Evolutionary conservation across 2,329 filamentous ascomycete genomes (phyloP).

Genomic region (Xylariaceae sp.): DNA sequence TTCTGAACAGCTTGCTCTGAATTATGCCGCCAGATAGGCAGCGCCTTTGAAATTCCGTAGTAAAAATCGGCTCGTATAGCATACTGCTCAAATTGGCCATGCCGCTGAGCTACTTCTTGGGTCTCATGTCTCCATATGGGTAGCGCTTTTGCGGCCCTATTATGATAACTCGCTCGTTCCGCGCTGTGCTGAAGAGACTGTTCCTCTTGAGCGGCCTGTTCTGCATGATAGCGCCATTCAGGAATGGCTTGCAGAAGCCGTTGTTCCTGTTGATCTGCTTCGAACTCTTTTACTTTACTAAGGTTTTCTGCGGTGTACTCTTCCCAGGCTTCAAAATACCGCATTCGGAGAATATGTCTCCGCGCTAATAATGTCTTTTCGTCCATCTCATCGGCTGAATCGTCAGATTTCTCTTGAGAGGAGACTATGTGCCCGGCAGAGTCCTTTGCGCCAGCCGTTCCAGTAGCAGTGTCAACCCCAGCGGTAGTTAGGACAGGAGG

Average conservation of each 20-base stretch:
- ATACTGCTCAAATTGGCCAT: slow-evolving; percentile 27
- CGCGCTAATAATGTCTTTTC: slow-evolving; percentile 37
- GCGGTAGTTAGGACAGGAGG: not conserved
- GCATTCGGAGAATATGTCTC: slow-evolving; percentile 39
- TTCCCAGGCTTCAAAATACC: slow-evolving; percentile 38
- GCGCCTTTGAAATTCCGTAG: slow-evolving; percentile 26
- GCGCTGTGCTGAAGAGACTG: slow-evolving; percentile 24
- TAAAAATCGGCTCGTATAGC: slow-evolving; percentile 35
- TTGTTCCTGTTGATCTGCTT: slow-evolving; percentile 21
- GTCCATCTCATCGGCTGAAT: slow-evolving; percentile 28
- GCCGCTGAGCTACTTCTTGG: slow-evolving; percentile 10
- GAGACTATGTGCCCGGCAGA: not conserved
- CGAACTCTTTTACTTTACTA: slow-evolving; percentile 29
- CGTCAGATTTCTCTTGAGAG: slow-evolving; percentile 1
- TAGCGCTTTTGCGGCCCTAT: slow-evolving; percentile 25
- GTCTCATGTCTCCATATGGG: slow-evolving; percentile 32
- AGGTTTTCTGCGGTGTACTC: slow-evolving; percentile 32
- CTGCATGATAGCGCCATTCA: slow-evolving; percentile 26
- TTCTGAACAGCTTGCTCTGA: slow-evolving; percentile 23
- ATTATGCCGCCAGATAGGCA: slow-evolving; percentile 27
- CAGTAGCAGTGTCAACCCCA: not conserved
- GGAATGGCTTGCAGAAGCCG: slow-evolving; percentile 17
- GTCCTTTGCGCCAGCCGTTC: not conserved
- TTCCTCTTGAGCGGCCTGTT: slow-evolving; percentile 18
- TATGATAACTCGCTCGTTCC: slow-evolving; percentile 27